These are phyloP conservation scores for Fusarium devonianum DNA, from an alignment of 2,329 filamentous ascomycete genomes.

Conservation along the genomic window DNA sequence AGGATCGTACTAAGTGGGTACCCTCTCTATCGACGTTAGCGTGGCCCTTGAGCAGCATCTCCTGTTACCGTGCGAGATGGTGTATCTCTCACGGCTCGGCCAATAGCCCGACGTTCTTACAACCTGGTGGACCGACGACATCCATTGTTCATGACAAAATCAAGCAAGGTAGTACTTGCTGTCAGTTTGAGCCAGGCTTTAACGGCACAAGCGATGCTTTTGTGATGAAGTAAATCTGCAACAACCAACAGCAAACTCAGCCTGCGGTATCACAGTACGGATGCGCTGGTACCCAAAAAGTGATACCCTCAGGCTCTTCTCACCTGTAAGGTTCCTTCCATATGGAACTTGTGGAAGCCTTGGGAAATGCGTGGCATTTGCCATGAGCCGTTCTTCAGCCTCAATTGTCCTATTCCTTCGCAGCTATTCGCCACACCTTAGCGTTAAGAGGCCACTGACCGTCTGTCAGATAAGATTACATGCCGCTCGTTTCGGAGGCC, in stretches of 20 bases:
- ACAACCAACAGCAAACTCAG: neutral
- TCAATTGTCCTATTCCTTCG: conserved; percentile 29
- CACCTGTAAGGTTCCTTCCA: conserved; percentile 17
- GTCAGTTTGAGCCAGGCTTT: conserved; percentile 2
- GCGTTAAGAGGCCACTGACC: no score
- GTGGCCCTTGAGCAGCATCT: conserved; percentile 20
- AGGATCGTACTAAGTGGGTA: conserved; percentile 31
- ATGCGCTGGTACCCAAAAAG: neutral
- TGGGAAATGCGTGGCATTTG: conserved; percentile 20
- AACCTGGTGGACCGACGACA: neutral
- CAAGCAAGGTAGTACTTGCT: conserved; percentile 26
- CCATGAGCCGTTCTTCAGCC: conserved; percentile 21
- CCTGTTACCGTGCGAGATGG: conserved; percentile 25
- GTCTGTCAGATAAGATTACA: no score
- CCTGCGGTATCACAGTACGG: neutral
- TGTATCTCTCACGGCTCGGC: conserved; percentile 29
- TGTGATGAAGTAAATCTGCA: neutral
- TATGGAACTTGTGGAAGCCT: conserved; percentile 19
- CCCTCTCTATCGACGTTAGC: conserved; percentile 33
- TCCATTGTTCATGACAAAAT: conserved; percentile 2
- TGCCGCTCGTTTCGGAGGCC: no score
- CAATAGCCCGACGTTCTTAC: conserved; percentile 4
- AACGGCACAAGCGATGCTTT: no score
- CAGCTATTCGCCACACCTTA: conserved; percentile 32
- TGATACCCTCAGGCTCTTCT: conserved; percentile 22